phyloP scores from a whole-genome alignment of 2,329 filamentous ascomycete species.

The Setomelanomma holmii region DNA sequence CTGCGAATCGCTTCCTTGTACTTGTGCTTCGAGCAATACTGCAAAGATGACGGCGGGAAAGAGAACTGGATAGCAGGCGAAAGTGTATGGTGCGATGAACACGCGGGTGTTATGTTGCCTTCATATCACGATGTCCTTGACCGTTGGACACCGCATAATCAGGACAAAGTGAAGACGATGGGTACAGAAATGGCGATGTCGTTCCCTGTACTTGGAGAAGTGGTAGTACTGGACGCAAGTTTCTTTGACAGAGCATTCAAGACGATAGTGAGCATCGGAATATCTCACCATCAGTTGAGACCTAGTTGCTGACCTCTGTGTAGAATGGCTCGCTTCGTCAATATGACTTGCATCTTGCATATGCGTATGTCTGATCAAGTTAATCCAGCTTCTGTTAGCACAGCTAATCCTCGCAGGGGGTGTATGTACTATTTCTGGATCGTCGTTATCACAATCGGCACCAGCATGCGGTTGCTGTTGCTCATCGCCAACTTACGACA shows the following conservation, averaged over 20 bases:
- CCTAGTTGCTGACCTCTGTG: slow-evolving; percentile 1
- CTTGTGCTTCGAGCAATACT: slow-evolving; percentile 38
- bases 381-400: background rate
- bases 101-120: slow-evolving; percentile 32
- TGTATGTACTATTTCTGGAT: slow-evolving; percentile 45
- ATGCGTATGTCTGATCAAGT: slow-evolving; percentile 28
- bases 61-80: slow-evolving; percentile 24
- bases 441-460: slow-evolving; percentile 31
- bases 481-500: slow-evolving; percentile 16
- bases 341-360: slow-evolving; percentile 38
- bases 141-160: slow-evolving; percentile 27
- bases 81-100: slow-evolving; percentile 29
- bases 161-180: slow-evolving; percentile 20
- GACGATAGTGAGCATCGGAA: slow-evolving; percentile 39
- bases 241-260: slow-evolving; percentile 37
- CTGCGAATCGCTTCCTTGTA: slow-evolving; percentile 36
- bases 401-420: slow-evolving; percentile 19
- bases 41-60: slow-evolving; percentile 19
- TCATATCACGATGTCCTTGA: slow-evolving; percentile 33
- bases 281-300: too few relatives aligned
- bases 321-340: slow-evolving; percentile 38
- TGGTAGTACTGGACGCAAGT: slow-evolving; percentile 27
- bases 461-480: slow-evolving; percentile 27
- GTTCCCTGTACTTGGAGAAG: slow-evolving; percentile 20
- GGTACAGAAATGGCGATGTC: slow-evolving; percentile 27